Base-by-base conservation (phyloP, 1,284 basidiomycete species). In the Neotropicomus parvogracilis region DNA sequence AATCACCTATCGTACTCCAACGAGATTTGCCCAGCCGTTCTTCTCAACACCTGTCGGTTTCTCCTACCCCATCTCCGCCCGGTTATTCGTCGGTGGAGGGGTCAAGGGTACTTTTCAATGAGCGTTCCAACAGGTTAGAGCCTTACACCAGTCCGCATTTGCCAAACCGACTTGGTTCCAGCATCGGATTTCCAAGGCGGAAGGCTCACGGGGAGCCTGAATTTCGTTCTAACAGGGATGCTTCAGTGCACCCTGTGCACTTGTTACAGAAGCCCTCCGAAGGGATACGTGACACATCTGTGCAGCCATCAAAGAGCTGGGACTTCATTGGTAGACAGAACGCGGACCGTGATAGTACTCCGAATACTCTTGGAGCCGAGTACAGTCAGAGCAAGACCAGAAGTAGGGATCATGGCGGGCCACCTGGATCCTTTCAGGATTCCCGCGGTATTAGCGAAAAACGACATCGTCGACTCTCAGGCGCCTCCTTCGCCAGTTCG, bases 101-200 rank as follows among this genome's bases (percentile, higher is more conserved):
- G 10, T 73, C 80, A 17, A 75, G 88, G 24, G 83, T 86, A 0
- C 71, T 95, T n/a, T 95, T 94, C 74, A 95, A 95, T 59, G 92
- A 93, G 59, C 81, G 85, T 8, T 91, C 85, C 10, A 95, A 94
- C 64, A 78, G 83, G 46, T 68, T 94, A 48, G 92, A 95, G 66
- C 85, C 85, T 13, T 86, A 84, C 57, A 78, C 71, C 48, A 77
- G 71, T 54, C 43, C 65, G 34, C 71, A 75, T 56, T 56, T 60
- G 39, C 51, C 57, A 44, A 59, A 53, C 52, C 64, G 71, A 46
- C 61, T 61, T 60, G 64, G 54, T 41, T 53, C 59, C 31, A 60
- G 65, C 54, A 17, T 50, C 29, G 68, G 72, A 50, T 48, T 65
- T 32, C 54, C 65, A 27, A 76, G 77, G 51, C 74, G 76, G 54